Percentiles rank a stretch among this genome's conserved stretches.
Conservation (phyloP, 768 basidiomycete genomes). For the Omphalotus guepiniiformis region DNA sequence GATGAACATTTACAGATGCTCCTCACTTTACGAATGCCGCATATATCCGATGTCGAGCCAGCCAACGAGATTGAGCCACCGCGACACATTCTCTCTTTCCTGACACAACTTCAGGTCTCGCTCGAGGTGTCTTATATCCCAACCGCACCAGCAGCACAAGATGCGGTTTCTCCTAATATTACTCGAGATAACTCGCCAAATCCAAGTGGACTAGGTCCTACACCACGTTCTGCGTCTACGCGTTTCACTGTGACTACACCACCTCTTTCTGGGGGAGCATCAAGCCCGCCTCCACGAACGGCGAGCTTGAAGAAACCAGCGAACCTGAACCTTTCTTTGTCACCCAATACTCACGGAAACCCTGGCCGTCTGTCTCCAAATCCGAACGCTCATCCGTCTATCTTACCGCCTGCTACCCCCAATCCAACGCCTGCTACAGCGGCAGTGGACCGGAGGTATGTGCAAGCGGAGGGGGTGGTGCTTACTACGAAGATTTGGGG, state of each 20-base stretch:
- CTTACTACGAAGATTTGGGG: conserved; percentile 77
- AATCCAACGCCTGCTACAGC: conserved; percentile 75
- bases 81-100: conserved; percentile 1
- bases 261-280: neutral
- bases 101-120: conserved; percentile 1
- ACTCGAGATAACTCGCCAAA: no score
- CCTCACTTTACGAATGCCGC: conserved; percentile 3
- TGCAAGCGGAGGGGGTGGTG: conserved; percentile 70
- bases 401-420: conserved; percentile 80
- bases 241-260: conserved; percentile 3
- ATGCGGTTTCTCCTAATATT: no score
- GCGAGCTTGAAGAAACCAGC: conserved; percentile 5
- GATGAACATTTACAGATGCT: conserved; percentile 7
- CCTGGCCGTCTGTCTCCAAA: no score
- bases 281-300: conserved; percentile 1
- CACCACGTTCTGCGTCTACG: neutral
- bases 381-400: conserved; percentile 65
- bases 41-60: neutral
- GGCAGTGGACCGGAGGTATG: conserved; percentile 73
- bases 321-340: conserved; percentile 1
- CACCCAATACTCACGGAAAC: conserved; percentile 1
- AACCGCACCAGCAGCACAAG: no score
- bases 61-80: no score
- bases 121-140: conserved; percentile 7
- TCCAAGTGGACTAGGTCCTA: no score